Evolutionary conservation across 306 rosid species (phyloP), one percentile per base, ranked within the genome.

Genomic region (Medicago ruthenica): DNA sequence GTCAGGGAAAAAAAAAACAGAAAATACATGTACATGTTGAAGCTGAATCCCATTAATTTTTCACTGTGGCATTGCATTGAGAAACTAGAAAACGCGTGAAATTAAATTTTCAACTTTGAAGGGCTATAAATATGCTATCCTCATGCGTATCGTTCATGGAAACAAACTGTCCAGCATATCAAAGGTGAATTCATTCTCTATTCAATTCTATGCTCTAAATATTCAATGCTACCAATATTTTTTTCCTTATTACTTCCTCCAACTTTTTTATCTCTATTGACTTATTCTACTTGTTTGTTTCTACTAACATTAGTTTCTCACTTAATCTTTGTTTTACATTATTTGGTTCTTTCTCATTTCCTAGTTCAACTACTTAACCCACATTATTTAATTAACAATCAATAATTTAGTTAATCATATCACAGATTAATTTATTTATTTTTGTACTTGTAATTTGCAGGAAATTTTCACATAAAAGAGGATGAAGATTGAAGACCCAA

Each of bases 21-120:
- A 53, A 20, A 53, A 48, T 48, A 48, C 18, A 48, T 48, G 54
- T 48, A 14, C 54, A 48, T 48, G 54, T 34, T 34, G 37, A 34
- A 34, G 37, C 37, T 34, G 37, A 34, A 45, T 45, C 51, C 5
- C 15, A 45, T 12, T 40, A 9, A 12, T 16, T 6, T 16, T 50
- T 61, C 27, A 73, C 22, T 48, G 79, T 7, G 73, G 16, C 21
- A 17, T 27, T 40, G 68, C 77, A 53, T 15, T 44, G 18, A 67
- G 47, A 71, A 78, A 44, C 36, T n/a, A 59, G 81, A 81, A 82
- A 55, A 64, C 85, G 82, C 85, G 85, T 82, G 4, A 63, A 54
- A 41, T 76, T 66, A 41, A 74, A 9, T 50, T 72, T 73, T 47
- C 0, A 74, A 9, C 40, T 72, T 73, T 47, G 0, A 50, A 34